Conservation (phyloP, 805 yeast species). For the Metschnikowia koreensis region DNA sequence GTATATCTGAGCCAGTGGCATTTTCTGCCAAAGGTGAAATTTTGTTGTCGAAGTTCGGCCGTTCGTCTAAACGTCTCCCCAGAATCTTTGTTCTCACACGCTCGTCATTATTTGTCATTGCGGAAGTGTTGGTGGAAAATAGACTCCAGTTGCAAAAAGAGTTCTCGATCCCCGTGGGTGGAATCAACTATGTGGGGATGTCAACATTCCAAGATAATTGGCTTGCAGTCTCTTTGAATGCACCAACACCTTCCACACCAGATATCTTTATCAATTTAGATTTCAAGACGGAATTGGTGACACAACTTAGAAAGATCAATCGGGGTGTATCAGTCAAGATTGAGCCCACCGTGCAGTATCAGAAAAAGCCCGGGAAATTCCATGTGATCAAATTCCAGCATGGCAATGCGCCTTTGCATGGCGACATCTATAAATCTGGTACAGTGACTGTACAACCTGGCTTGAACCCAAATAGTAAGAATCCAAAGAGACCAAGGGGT, state of each 20-base stretch:
- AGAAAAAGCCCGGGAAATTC: conserved; percentile 85
- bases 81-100: conserved; percentile 71
- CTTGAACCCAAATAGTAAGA: conserved; percentile 65
- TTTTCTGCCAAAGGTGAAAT: conserved; percentile 84
- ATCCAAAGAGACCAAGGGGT: conserved; percentile 76
- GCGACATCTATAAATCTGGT: conserved; percentile 85
- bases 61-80: conserved; percentile 79
- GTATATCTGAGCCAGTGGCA: conserved; percentile 65
- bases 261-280: conserved; percentile 78
- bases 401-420: conserved; percentile 54
- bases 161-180: conserved; percentile 54
- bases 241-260: conserved; percentile 54
- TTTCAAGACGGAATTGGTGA: conserved; percentile 85
- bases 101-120: conserved; percentile 62
- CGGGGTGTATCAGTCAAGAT: conserved; percentile 59
- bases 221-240: conserved; percentile 64
- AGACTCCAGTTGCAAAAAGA: conserved; percentile 60
- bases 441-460: conserved; percentile 81
- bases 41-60: conserved; percentile 82
- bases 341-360: conserved; percentile 73
- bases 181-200: conserved; percentile 61
- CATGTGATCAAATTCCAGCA: conserved; percentile 70
- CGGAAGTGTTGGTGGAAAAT: conserved; percentile 65
- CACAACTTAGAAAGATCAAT: conserved; percentile 65
- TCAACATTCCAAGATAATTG: conserved; percentile 88